Percentiles rank a stretch among this genome's conserved stretches.
phyloP scores from a whole-genome alignment of 2,329 filamentous ascomycete species.

The Hirsutella thompsonii region DNA sequence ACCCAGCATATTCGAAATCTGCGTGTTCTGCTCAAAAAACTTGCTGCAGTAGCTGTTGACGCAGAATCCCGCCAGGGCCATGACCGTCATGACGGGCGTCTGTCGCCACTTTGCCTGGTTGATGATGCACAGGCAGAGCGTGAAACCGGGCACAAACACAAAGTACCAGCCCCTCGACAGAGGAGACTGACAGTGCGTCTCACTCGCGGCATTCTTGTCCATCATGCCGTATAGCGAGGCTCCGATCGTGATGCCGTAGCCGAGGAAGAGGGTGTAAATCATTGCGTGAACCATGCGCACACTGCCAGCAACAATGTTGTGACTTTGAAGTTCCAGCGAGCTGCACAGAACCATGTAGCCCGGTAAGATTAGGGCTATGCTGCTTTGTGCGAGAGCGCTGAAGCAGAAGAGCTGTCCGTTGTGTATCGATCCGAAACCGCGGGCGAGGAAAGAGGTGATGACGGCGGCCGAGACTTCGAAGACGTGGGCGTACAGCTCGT shows the following conservation, averaged over 20 bases:
- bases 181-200: constrained; percentile 27
- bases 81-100: constrained; percentile 60
- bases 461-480: constrained; percentile 44
- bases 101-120: constrained; percentile 76
- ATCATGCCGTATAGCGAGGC: constrained; percentile 53
- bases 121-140: constrained; percentile 62
- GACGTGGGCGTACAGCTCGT: constrained; percentile 51
- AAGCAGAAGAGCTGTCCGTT: constrained; percentile 53
- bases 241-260: constrained; percentile 61
- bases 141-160: constrained; percentile 63
- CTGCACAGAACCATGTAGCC: constrained; percentile 36
- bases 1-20: constrained; percentile 66
- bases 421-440: constrained; percentile 55
- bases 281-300: constrained; percentile 66
- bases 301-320: constrained; percentile 57
- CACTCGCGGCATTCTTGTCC: constrained; percentile 37
- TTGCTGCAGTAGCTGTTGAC: constrained; percentile 62
- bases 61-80: constrained; percentile 60
- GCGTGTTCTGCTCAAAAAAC: constrained; percentile 55
- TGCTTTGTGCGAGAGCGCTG: constrained; percentile 58
- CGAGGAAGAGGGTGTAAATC: constrained; percentile 62
- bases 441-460: constrained; percentile 54
- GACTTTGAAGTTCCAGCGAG: constrained; percentile 55
- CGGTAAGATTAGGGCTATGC: constrained; percentile 61
- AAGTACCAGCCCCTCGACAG: constrained; percentile 42